Conservation (phyloP, 225 moss, liverwort and hornwort genomes). For the Climacium dendroides region DNA sequence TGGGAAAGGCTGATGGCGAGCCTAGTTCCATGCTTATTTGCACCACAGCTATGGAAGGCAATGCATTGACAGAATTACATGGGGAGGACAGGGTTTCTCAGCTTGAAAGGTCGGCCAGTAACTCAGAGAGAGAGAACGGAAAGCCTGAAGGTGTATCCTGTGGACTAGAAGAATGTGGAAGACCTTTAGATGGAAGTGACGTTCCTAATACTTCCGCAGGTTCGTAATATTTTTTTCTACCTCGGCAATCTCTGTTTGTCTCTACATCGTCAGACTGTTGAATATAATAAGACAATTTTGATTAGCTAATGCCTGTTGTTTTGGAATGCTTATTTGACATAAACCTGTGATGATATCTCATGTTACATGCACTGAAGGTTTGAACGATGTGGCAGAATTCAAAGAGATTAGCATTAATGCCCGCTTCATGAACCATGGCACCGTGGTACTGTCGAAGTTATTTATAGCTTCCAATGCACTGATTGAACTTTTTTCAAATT, state of each 20-base stretch:
- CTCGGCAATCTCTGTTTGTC: not conserved
- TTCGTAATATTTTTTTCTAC: not conserved
- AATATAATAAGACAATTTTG: not conserved
- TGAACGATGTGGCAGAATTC: not conserved
- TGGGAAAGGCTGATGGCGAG: constrained; percentile 40
- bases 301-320: not conserved
- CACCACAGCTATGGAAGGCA: constrained; percentile 29
- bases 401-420: not conserved
- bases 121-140: constrained; percentile 35
- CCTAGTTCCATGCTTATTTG: constrained; percentile 24
- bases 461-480: not conserved
- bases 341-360: not conserved
- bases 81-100: constrained; percentile 36
- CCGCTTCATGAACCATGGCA: not conserved
- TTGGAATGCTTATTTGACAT: not conserved
- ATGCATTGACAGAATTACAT: constrained; percentile 15
- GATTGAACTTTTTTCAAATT: not conserved
- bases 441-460: not conserved
- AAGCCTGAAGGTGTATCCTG: constrained; percentile 13
- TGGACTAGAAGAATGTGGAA: constrained; percentile 6
- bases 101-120: constrained; percentile 54
- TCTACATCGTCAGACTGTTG: not conserved
- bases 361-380: not conserved
- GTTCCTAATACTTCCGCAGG: constrained; percentile 10
- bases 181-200: constrained; percentile 10